phyloP scores from a whole-genome alignment of 1,139 yeast genomes.

The Pichia sp. region DNA sequence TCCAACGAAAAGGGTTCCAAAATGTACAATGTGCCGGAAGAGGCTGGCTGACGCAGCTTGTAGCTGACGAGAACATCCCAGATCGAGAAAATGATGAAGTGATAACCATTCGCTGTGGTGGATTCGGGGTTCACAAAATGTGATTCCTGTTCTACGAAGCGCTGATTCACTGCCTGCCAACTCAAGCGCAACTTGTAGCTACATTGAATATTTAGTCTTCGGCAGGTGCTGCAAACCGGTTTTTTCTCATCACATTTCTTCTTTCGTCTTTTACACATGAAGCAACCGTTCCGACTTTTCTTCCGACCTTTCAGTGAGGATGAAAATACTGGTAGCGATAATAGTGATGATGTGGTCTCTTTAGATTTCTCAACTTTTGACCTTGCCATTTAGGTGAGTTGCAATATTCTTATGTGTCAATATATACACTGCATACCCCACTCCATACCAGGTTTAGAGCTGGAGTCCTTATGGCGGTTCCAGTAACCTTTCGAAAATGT shows the following conservation, averaged over 20 bases:
- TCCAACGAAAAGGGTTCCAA: not conserved
- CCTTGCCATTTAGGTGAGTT: no score
- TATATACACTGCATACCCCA: no score
- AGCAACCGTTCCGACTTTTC: slow-evolving; percentile 18
- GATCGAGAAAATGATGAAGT: slow-evolving; percentile 5
- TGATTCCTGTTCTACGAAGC: not conserved
- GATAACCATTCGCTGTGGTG: not conserved
- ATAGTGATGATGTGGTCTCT: not conserved
- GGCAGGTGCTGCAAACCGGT: slow-evolving; percentile 22
- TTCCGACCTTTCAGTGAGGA: not conserved
- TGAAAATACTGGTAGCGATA: not conserved
- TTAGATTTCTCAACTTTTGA: not conserved
- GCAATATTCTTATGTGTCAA: no score
- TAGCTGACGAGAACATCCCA: slow-evolving; percentile 1
- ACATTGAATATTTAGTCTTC: slow-evolving; percentile 15
- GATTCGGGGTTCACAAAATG: not conserved
- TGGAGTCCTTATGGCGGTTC: no score
- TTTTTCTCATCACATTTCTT: slow-evolving; percentile 26
- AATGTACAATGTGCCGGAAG: not conserved
- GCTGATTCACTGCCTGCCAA: slow-evolving; percentile 8
- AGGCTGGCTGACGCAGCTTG: not conserved
- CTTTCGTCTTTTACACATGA: slow-evolving; percentile 23
- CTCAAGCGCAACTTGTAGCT: slow-evolving; percentile 6
- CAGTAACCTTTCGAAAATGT: no score
- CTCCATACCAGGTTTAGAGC: no score